These are phyloP conservation scores for Capsicum rhomboideum DNA, from an alignment of 257 asterid genomes.

Conservation along the genomic window DNA sequence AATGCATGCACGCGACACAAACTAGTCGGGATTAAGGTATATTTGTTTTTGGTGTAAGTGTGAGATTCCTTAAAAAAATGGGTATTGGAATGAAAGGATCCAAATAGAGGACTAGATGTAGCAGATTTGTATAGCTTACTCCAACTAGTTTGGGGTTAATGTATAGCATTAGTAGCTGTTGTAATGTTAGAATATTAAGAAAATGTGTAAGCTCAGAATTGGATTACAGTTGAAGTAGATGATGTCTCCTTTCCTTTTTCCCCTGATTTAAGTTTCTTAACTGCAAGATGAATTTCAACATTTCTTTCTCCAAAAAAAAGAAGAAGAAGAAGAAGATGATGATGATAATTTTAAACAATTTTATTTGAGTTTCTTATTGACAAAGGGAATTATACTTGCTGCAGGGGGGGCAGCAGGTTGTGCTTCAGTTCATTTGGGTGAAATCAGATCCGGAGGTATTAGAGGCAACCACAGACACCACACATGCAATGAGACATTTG, in stretches of 20 bases:
- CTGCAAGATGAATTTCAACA: neutral
- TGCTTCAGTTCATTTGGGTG: slow-evolving; percentile 71
- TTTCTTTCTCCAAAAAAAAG: neutral
- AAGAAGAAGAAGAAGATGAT: neutral
- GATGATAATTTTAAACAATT: neutral
- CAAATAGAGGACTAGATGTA: neutral
- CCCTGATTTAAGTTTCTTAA: neutral
- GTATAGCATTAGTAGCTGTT: neutral
- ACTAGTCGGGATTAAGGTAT: neutral
- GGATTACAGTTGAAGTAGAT: neutral
- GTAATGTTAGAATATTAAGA: neutral
- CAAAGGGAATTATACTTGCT: slow-evolving; percentile 3
- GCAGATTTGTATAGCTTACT: neutral
- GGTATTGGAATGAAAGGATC: neutral
- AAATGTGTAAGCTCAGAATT: neutral
- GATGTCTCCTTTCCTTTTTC: neutral
- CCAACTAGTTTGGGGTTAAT: neutral
- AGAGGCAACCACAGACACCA: slow-evolving; percentile 97
- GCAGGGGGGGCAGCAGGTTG: slow-evolving; percentile 82
- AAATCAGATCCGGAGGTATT: slow-evolving; percentile 63
- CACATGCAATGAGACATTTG: slow-evolving; percentile 76
- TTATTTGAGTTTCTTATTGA: neutral
- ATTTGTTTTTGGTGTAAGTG: neutral
- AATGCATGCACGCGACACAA: neutral
- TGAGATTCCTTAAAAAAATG: neutral